phyloP scores from a whole-genome alignment of 2,329 filamentous ascomycete species.

The Tolypocladium amazonense region DNA sequence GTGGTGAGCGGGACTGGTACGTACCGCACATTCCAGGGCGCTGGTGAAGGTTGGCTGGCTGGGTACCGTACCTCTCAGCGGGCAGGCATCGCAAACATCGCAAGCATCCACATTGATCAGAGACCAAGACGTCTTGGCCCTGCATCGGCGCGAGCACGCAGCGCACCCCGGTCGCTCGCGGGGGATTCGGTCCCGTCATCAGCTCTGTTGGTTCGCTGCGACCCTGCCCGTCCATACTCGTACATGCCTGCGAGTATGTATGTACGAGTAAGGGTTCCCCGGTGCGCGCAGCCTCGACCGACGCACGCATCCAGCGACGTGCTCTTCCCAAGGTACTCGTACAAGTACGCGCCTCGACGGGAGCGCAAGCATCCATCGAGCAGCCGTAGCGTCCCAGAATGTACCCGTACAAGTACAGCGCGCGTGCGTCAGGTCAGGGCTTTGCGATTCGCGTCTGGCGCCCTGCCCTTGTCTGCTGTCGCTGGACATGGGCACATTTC shows the following conservation, averaged over 20 bases:
- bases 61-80: neutral
- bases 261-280: neutral
- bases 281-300: neutral
- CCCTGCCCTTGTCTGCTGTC: neutral
- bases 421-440: neutral
- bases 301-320: neutral
- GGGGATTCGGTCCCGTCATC: conserved; percentile 2
- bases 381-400: neutral
- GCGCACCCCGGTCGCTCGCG: conserved; percentile 1
- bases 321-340: neutral
- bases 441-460: neutral
- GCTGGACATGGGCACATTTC: neutral
- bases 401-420: neutral
- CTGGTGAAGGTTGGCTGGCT: neutral
- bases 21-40: neutral
- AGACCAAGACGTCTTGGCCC: neutral
- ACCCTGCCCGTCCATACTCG: neutral
- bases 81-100: neutral
- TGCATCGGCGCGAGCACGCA: conserved; percentile 2
- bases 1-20: neutral
- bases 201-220: neutral
- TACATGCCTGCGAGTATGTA: neutral
- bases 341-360: neutral
- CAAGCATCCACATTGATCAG: neutral
- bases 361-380: neutral